Evolutionary conservation across 257 asterid species (phyloP).

Genomic region (Jacaranda mimosifolia): DNA sequence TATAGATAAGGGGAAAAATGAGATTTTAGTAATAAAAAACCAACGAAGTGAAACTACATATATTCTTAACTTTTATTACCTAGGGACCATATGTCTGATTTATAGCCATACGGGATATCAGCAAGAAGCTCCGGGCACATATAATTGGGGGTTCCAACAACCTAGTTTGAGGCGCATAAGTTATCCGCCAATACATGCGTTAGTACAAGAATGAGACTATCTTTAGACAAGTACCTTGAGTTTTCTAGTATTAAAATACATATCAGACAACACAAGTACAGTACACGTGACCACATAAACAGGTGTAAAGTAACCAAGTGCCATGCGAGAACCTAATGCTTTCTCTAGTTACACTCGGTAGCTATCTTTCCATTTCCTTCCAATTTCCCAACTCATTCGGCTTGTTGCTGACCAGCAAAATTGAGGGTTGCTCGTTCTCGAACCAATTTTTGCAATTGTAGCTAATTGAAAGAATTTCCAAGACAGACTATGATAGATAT

Average conservation of each 20-base stretch:
- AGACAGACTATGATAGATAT: not conserved
- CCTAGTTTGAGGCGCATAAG: conserved; percentile 53
- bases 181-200: conserved; percentile 1
- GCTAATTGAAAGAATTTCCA: too few species aligned
- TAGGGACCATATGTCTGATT: conserved; percentile 95
- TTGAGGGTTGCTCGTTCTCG: too few species aligned
- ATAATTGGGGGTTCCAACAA: conserved; percentile 84
- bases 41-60: not conserved
- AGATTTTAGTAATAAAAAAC: conserved; percentile 3
- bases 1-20: conserved; percentile 34
- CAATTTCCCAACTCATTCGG: too few species aligned
- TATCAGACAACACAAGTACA: too few species aligned
- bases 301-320: too few species aligned
- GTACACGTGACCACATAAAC: too few species aligned
- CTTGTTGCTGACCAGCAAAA: too few species aligned
- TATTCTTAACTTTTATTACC: conserved; percentile 53
- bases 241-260: too few species aligned
- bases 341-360: too few species aligned
- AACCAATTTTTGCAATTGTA: too few species aligned
- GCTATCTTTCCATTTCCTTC: too few species aligned
- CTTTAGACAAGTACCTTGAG: not conserved
- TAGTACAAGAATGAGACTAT: not conserved
- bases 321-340: too few species aligned
- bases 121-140: conserved; percentile 98
- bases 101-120: conserved; percentile 88